Percentiles rank a stretch among this genome's conserved stretches.
These are phyloP conservation scores for Coleophoma eucalyptorum DNA, from an alignment of 2,329 filamentous ascomycete genomes.

Conservation along the genomic window DNA sequence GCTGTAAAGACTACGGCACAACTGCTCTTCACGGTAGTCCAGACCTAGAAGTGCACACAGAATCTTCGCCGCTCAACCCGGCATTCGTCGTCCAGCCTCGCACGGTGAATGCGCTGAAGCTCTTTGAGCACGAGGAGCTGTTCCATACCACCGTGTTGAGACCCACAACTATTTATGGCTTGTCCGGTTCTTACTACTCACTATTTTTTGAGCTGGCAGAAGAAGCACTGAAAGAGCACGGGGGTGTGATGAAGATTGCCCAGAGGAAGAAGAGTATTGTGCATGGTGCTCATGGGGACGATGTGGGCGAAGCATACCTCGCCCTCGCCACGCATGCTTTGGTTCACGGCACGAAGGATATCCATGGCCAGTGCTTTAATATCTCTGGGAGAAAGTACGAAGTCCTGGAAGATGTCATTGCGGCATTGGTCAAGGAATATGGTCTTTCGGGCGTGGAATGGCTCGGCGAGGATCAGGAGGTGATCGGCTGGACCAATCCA, in stretches of 20 bases:
- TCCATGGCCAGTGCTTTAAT: conserved; percentile 37
- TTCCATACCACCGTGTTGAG: conserved; percentile 41
- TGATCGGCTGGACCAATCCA: background rate
- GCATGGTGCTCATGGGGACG: conserved; percentile 45
- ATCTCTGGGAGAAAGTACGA: conserved; percentile 41
- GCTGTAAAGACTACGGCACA: conserved; percentile 46
- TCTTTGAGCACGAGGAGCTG: conserved; percentile 32
- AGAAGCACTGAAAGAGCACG: conserved; percentile 12
- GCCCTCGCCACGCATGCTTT: conserved; percentile 33
- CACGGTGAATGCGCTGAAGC: conserved; percentile 26
- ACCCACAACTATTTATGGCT: conserved; percentile 43
- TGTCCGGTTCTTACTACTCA: background rate
- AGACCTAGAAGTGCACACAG: conserved; percentile 36
- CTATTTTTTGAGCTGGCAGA: conserved; percentile 39
- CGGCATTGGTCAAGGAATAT: conserved; percentile 37
- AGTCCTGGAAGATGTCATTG: conserved; percentile 34
- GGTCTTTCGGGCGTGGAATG: conserved; percentile 27
- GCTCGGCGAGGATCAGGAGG: conserved; percentile 6
- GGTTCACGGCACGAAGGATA: conserved; percentile 25
- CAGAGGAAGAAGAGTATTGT: conserved; percentile 33
- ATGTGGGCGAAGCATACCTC: conserved; percentile 44
- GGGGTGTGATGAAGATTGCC: conserved; percentile 28
- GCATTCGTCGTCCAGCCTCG: conserved; percentile 26
- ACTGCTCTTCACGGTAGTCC: conserved; percentile 28
- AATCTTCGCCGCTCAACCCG: conserved; percentile 34